Percentiles rank a stretch among this genome's conserved stretches.
phyloP scores from a whole-genome alignment of 1,139 yeast genomes.

The Hansenula sp. region DNA sequence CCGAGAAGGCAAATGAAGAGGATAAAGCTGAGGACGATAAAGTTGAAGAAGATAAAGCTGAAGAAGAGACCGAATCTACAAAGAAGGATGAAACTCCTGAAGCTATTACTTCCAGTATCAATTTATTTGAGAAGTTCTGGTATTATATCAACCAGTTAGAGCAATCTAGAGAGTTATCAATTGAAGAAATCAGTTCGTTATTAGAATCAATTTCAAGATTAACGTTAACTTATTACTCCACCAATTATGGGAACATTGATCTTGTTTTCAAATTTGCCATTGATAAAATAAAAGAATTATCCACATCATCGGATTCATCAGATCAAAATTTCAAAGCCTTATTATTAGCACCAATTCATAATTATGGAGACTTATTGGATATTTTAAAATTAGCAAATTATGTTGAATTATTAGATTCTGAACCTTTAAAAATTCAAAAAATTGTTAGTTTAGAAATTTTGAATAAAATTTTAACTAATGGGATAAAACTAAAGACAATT shows the following conservation, averaged over 20 bases:
- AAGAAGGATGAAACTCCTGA: slow-evolving; percentile 4
- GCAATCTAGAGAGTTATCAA: slow-evolving; percentile 54
- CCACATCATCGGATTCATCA: slow-evolving; percentile 25
- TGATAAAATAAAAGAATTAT: slow-evolving; percentile 35
- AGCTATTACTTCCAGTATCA: slow-evolving; percentile 8
- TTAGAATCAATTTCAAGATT: slow-evolving; percentile 63
- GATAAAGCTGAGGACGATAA: slow-evolving; percentile 9
- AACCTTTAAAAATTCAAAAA: slow-evolving; percentile 22
- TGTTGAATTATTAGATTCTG: slow-evolving; percentile 17
- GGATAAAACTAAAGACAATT: slow-evolving; percentile 18
- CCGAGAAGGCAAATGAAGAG: slow-evolving; percentile 2
- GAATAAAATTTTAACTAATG: slow-evolving; percentile 16
- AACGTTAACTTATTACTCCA: slow-evolving; percentile 65
- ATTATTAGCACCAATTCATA: slow-evolving; percentile 53
- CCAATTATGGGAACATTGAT: slow-evolving; percentile 57
- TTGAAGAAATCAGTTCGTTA: slow-evolving; percentile 62
- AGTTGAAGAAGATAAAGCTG: slow-evolving; percentile 11
- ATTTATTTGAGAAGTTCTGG: slow-evolving; percentile 63
- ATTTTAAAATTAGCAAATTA: slow-evolving; percentile 16
- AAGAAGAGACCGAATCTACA: slow-evolving; percentile 9
- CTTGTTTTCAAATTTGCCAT: slow-evolving; percentile 56
- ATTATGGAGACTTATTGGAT: slow-evolving; percentile 19
- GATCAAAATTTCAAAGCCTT: slow-evolving; percentile 50
- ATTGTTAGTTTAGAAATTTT: slow-evolving; percentile 22
- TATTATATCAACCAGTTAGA: slow-evolving; percentile 52